These are phyloP conservation scores for Aphanomyces euteiches DNA, from an alignment of 352 stramenopile species.

Conservation along the genomic window DNA sequence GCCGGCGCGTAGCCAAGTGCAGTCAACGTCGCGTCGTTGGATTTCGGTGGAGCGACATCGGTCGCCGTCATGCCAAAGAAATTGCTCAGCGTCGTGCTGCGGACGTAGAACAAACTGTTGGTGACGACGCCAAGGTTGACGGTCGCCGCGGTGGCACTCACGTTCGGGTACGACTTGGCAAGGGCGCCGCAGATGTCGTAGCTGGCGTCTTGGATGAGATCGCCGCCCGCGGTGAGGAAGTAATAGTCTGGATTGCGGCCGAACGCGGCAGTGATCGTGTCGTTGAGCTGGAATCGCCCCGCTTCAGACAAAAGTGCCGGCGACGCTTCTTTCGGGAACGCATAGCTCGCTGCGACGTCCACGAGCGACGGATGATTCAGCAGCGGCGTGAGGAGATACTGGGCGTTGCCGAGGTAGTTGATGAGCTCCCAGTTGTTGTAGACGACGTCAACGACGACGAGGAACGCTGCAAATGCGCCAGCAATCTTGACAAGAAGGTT, in stretches of 20 bases:
- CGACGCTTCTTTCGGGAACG: conserved; percentile 11
- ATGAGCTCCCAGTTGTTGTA: conserved; percentile 17
- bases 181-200: background rate
- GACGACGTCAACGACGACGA: background rate
- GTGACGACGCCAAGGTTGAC: conserved; percentile 1
- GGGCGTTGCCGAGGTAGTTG: conserved; percentile 7
- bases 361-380: background rate
- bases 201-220: background rate
- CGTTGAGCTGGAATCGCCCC: conserved; percentile 19
- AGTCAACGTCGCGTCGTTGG: background rate
- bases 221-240: conserved; percentile 13
- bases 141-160: background rate
- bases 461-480: too few relatives aligned
- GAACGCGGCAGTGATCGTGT: background rate
- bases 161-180: background rate
- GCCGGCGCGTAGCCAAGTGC: conserved; percentile 11
- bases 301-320: background rate
- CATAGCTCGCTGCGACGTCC: background rate
- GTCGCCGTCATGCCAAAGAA: background rate
- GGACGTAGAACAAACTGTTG: conserved; percentile 6
- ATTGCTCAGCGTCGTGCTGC: conserved; percentile 6
- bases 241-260: background rate
- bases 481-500: too few relatives aligned
- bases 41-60: background rate
- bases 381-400: conserved; percentile 17